These are phyloP conservation scores for Platanus orientalis DNA, from an alignment of 164 flowering plant genomes.

Conservation along the genomic window DNA sequence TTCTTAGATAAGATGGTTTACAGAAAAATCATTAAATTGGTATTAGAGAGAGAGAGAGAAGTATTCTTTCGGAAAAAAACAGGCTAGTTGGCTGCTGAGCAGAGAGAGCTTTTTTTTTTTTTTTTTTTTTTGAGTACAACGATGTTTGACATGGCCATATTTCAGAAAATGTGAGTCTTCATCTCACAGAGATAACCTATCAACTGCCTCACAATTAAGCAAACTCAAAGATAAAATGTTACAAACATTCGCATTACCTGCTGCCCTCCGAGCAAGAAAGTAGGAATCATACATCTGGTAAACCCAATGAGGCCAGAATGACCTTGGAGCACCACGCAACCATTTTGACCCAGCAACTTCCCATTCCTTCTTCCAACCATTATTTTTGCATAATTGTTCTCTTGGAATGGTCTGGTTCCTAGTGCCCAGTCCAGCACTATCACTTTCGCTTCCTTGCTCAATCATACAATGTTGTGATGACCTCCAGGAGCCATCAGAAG, in stretches of 20 bases:
- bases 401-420: constrained; percentile 13
- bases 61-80: too few species aligned
- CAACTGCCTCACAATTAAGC: neutral
- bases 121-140: too few species aligned
- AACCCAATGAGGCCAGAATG: constrained; percentile 92
- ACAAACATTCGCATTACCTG: constrained; percentile 49
- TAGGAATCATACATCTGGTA: constrained; percentile 88
- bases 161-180: neutral
- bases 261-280: constrained; percentile 70
- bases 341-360: constrained; percentile 19
- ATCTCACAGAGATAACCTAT: neutral
- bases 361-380: constrained; percentile 20
- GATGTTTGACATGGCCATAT: neutral
- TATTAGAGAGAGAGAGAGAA: too few species aligned
- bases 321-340: constrained; percentile 42
- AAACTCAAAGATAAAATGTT: neutral
- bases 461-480: constrained; percentile 13
- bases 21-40: too few species aligned
- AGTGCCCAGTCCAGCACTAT: neutral
- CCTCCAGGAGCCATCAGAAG: constrained; percentile 19
- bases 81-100: too few species aligned
- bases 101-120: too few species aligned
- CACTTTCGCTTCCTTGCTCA: constrained; percentile 19
- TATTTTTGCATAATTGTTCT: constrained; percentile 18
- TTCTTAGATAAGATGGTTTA: too few species aligned